These are phyloP conservation scores for Phytophthora pistaciae DNA, from an alignment of 352 stramenopile species.

Conservation along the genomic window DNA sequence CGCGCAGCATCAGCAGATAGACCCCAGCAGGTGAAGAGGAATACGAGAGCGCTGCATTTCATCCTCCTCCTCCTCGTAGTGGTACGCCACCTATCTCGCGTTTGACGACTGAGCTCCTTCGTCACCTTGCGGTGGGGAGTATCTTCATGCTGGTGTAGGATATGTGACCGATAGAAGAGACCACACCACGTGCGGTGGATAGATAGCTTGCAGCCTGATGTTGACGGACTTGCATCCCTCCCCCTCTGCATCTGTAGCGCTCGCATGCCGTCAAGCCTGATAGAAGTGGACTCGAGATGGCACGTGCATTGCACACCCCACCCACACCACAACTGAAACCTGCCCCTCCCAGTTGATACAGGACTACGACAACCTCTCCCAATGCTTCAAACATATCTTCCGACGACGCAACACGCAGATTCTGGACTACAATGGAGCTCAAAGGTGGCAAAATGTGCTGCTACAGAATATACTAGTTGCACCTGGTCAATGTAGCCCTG, in stretches of 20 bases:
- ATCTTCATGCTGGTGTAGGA: conserved; percentile 26
- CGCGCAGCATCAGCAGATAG: conserved; percentile 5
- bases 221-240: conserved; percentile 7
- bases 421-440: background rate
- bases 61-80: conserved; percentile 11
- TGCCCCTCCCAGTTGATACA: conserved; percentile 2
- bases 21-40: conserved; percentile 21
- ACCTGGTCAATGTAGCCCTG: background rate
- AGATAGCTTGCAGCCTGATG: conserved; percentile 16
- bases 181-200: conserved; percentile 7
- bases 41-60: conserved; percentile 8
- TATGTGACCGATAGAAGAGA: conserved; percentile 10
- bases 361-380: background rate
- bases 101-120: conserved; percentile 30
- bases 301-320: background rate
- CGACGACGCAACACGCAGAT: too few relatives aligned
- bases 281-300: background rate
- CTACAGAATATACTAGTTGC: background rate
- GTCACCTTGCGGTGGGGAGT: conserved; percentile 20
- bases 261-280: background rate
- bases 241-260: conserved; percentile 1
- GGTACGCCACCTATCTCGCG: background rate
- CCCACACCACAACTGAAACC: background rate
- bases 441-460: background rate
- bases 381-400: too few relatives aligned